Base-by-base conservation (phyloP, 2,329 filamentous ascomycete species). In the Fusarium sulawesiense region DNA sequence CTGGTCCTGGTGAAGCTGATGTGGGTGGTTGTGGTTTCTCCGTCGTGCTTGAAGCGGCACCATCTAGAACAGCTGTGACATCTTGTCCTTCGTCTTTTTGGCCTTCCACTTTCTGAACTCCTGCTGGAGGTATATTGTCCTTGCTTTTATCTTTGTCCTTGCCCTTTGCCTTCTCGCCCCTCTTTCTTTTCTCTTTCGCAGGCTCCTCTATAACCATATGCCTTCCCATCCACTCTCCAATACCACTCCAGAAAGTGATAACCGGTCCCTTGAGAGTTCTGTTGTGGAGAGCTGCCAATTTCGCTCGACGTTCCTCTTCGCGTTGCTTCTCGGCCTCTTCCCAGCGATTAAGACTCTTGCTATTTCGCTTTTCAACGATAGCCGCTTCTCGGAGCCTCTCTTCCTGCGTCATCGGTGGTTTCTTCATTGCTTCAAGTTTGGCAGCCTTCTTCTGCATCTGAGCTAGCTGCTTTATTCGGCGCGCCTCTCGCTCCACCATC, bases 171-270 rank as follows among this genome's bases (percentile, higher is more conserved):
- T 82, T 81, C 7, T 80, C 78, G 2, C 72, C 77, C 53, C 78
- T 80, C 50, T 82, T 81, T 60, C 83, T 80, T 77, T 89, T 90
- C 78, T 84, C 83, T 76, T 89, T 90, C 70, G 84, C 83, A 74
- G 87, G 88, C 75, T 90, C 87, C 76, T 90, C 88, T 74, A 90
- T 87, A 65, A 90, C 85, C 66, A 90, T 85, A 3, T 85, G 85
- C 40, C 87, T 90, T 42, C 93, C 92, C 41, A 93, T 86, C 87
- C 93, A 95, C 73, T 93, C 89, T 34, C 92, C 92, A 68, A 93
- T 88, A n/a, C 95, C 96, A 79, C 94, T 98, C 91, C 94, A 98
- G 79, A 92, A 95, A 4, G 93, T 93, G 44, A 98, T 90, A 13
- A 98, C 93, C 0, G 96, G 93, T 0, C 96, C 96, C 56, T 95